A percentile compares a stretch with the other conserved stretches of the same genome.
phyloP scores from a whole-genome alignment of 306 rosid genomes.

The Malus sieversii region DNA sequence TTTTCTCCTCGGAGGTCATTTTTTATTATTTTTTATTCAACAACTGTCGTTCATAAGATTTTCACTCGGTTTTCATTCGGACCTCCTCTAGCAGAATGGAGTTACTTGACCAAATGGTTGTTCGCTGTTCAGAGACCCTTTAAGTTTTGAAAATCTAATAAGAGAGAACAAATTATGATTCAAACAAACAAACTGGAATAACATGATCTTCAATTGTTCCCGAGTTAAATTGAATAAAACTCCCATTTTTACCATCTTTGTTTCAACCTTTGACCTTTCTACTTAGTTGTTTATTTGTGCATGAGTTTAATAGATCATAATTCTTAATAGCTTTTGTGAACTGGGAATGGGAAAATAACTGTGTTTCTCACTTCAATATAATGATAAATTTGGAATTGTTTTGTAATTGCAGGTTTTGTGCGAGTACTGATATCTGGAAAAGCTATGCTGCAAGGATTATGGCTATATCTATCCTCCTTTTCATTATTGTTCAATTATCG shows the following conservation, averaged over 20 bases:
- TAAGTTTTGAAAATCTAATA: background rate
- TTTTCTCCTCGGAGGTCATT: background rate
- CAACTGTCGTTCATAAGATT: background rate
- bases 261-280: too few relatives aligned
- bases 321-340: too few relatives aligned
- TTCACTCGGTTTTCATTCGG: background rate
- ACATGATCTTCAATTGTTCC: background rate
- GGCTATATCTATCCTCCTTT: slow-evolving; percentile 73
- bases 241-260: too few relatives aligned
- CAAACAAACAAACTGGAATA: background rate
- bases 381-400: background rate
- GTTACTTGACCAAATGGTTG: background rate
- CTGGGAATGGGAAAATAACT: too few relatives aligned
- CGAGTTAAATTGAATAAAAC: background rate
- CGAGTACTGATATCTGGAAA: slow-evolving; percentile 96
- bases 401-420: slow-evolving; percentile 68
- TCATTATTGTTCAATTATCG: slow-evolving; percentile 71
- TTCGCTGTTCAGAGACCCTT: background rate
- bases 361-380: too few relatives aligned
- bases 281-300: too few relatives aligned
- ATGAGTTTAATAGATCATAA: too few relatives aligned
- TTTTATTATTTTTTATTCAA: background rate
- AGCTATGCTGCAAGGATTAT: slow-evolving; percentile 79
- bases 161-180: background rate
- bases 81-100: background rate